Conservation (phyloP, 177 flowering plant genomes). For the Vitis hybrid region DNA sequence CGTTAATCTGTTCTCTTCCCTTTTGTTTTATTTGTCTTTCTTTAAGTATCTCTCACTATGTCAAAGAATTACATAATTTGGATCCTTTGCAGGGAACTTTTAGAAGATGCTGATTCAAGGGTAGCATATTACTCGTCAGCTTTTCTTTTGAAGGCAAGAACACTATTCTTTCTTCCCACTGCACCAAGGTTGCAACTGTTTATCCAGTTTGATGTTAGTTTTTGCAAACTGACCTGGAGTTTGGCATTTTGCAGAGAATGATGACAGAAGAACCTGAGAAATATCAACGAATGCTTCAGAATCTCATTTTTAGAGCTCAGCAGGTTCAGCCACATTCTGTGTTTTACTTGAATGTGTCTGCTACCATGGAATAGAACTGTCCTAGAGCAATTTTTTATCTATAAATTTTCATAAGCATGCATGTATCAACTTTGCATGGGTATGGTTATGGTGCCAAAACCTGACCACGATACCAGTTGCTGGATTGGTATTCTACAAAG, state of each 20-base stretch:
- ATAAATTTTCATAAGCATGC: neutral
- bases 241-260: conserved; percentile 69
- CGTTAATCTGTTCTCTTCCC: neutral
- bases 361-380: neutral
- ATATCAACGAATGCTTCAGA: conserved; percentile 87
- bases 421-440: neutral
- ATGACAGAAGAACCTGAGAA: conserved; percentile 94
- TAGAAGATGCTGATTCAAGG: conserved; percentile 95
- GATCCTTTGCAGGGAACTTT: conserved; percentile 58
- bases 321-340: conserved; percentile 52
- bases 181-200: neutral
- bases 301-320: conserved; percentile 87
- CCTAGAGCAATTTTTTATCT: neutral
- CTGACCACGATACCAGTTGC: neutral
- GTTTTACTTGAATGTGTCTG: neutral
- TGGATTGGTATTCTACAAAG: neutral
- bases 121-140: conserved; percentile 96
- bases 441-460: neutral
- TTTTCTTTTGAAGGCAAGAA: conserved; percentile 87
- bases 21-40: neutral
- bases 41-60: neutral
- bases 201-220: neutral
- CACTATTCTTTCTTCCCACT: neutral
- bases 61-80: neutral
- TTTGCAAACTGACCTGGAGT: conserved; percentile 7